Evolutionary conservation across 768 basidiomycete species (phyloP), one percentile per base, ranked within the genome.

Genomic region (Termitomyces sp.): DNA sequence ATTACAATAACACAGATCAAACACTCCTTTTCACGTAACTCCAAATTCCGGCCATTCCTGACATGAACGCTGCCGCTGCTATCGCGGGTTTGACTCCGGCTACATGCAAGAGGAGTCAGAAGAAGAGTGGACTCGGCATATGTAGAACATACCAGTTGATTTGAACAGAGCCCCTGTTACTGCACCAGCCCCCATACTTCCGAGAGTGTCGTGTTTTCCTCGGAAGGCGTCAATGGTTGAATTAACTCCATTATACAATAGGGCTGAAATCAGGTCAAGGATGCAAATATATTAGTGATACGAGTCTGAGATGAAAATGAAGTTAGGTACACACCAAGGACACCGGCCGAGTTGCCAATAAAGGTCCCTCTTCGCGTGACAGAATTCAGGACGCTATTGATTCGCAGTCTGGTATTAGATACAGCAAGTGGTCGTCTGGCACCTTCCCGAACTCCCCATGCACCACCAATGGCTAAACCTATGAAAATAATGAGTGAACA

Each of bases 301-400:
- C 50, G 31, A 58, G 57, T 46, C 60, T 56, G 70, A 58, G 63
- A 60, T 56, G 60, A 57, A 61, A 60, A 60, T 64, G 68, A 64
- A 60, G 69, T 60, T 66, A 60, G 58, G 68, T n/a, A 82, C 91
- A 72, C 65, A 98, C 97, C 97, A 59, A 98, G 78, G 58, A 98
- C 91, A 70, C 97, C 97, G 69, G 95, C 91, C 66, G 94, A 97
- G 78, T 98, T 99, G 66, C 94, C 97, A 73, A 97, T 88, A 75
- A 96, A 97, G 43, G 93, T 96, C 31, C 97, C 97, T 74, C 97
- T 83, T 75, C 96, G 79, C 57, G 97, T 98, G 70, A 96, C 85
- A 68, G 93, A 91, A 80, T 98, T 99, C 62, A 99, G 82, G 57
- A 99, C 76, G 70, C 93, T 95, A 75, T 98, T 99, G 76, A 98